These are phyloP conservation scores for Macrophomina phaseolina DNA, from an alignment of 2,329 filamentous ascomycete species.

Conservation along the genomic window DNA sequence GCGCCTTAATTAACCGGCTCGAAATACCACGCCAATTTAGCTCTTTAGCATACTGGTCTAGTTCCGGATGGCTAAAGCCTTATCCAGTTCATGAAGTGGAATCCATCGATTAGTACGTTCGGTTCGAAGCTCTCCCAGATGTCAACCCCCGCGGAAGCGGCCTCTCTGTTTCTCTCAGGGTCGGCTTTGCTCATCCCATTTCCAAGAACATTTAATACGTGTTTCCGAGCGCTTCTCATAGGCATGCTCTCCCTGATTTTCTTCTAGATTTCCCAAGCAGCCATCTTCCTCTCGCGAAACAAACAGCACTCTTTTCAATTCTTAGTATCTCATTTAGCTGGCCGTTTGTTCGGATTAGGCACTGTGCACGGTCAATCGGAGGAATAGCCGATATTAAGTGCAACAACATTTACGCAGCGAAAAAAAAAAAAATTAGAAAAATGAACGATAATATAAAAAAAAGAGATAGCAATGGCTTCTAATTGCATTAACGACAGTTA, in stretches of 20 bases:
- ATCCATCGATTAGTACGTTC: slow-evolving; percentile 65
- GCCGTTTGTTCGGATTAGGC: too few species aligned
- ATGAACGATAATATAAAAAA: too few species aligned
- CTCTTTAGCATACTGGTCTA: slow-evolving; percentile 60
- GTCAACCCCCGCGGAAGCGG: slow-evolving; percentile 60
- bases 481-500: too few species aligned
- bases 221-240: slow-evolving; percentile 49
- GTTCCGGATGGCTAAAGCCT: slow-evolving; percentile 65
- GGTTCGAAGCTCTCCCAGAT: slow-evolving; percentile 69
- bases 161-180: slow-evolving; percentile 56
- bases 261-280: slow-evolving; percentile 64
- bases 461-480: too few species aligned
- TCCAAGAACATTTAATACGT: slow-evolving; percentile 54
- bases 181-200: slow-evolving; percentile 62
- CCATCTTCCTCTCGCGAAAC: slow-evolving; percentile 66
- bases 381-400: too few species aligned
- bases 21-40: slow-evolving; percentile 59
- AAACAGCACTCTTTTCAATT: slow-evolving; percentile 62
- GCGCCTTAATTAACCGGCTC: slow-evolving; percentile 62
- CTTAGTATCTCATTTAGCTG: slow-evolving; percentile 19
- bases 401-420: too few species aligned
- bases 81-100: slow-evolving; percentile 70
- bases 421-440: too few species aligned
- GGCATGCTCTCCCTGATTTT: slow-evolving; percentile 37
- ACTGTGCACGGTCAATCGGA: too few species aligned